Base-by-base conservation (phyloP, 768 basidiomycete species). In the Pisolithus orientalis region DNA sequence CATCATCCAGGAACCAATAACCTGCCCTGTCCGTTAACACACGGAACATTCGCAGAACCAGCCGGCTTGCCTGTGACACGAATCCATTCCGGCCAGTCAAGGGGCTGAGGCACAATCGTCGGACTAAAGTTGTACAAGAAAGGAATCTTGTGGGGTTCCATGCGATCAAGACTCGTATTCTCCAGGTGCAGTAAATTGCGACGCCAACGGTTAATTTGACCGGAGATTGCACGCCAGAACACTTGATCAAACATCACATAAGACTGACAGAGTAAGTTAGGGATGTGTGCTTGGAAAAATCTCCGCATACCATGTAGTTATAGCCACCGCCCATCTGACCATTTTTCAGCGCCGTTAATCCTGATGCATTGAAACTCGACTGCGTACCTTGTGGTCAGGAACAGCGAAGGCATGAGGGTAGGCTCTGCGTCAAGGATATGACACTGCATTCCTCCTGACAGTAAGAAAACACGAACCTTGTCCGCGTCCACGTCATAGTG, bases 11-110 rank as follows among this genome's bases (percentile, higher is more conserved):
- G 80, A 93, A 94, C 95, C 95, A 99, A 67, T 96, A 98, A 8
- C 95, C 95, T 90, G 47, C 8, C 17, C 39, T 21, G 21, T 29
- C 5, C 13, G 63, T 32, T 57, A 57, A 57, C 42, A 49, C 13
- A 25, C 46, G 17, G 14, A 27, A 14, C 51, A 27, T 45, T 24
- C 8, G 11, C 21, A 16, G 16, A 27, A 55, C 31, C 67, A 49
- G 46, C 14, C 14, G 44, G 48, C 63, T 53, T 59, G 88, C 90
- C 91, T 55, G 93, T 93, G 1, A 94, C 82, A 39, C 90, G 86
- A 57, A 98, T 97, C 93, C 94, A 97, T 68, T 99, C 95, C 4
- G 94, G 92, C 96, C 96, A 99, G 67, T 99, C 95, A 51, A 98
- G 71, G 3, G 95, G 95, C 27, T 87, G 91, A 6, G 94, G 94